Evolutionary conservation across 2,329 filamentous ascomycete species (phyloP), one percentile per base, ranked within the genome.

Genomic region (Fusarium anguioides): DNA sequence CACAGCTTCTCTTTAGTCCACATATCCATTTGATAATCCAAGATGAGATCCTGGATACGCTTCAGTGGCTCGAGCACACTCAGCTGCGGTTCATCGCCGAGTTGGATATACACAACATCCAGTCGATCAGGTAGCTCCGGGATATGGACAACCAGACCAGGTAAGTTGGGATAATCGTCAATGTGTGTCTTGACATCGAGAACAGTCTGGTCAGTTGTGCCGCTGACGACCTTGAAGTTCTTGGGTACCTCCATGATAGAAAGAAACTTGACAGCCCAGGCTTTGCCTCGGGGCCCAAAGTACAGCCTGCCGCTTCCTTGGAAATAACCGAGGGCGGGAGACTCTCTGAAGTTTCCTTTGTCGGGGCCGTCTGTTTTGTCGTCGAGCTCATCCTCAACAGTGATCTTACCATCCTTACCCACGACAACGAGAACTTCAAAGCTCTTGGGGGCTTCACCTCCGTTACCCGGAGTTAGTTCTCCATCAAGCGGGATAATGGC

Each of bases 401-500:
- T 79, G 51, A 86, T 84, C 1, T 75, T 60, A 1, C 81, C 85
- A 60, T 88, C 81, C 11, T 74, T 71, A 8, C 83, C 83, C 4
- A 83, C 76, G 0, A 82, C 78, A 2, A 84, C 75, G 0, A 86
- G 72, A 26, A 88, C 73, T 60, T 87, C 84, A 18, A 87, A 76
- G 1, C 71, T 73, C 3, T 75, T 71, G 0, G 86, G 85, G 46
- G 83, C 84, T 1, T 74, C 71, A 2, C 79, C 81, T 3, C 85
- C 85, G 49, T 86, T 86, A 3, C 61, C 67, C 0, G 83, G 82
- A 4, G 73, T 74, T 2, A n/a, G n/a, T 1, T 63, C 42, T 3
- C 71, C 77, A 56, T 89, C 87, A 0, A 89, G 76, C 0, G 87
- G 84, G 8, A 90, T 77, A 53, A 90, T 88, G 14, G 86, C 78